Base-by-base conservation (phyloP, 2,329 filamentous ascomycete species). In the Hymenoscyphus albidus region DNA sequence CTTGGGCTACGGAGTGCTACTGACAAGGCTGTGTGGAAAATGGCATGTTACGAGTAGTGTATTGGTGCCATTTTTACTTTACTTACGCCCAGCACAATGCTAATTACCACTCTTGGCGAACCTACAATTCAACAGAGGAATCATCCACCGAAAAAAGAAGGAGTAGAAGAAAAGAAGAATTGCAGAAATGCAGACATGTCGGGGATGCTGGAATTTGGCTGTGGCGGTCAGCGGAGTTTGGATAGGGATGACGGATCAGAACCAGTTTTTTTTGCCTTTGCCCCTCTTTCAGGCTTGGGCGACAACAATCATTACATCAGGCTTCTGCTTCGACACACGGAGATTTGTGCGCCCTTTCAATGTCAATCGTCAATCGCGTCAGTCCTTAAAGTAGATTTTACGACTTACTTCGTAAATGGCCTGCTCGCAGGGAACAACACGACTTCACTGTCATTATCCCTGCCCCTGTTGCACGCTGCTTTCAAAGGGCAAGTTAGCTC, bases 241-340 rank as follows among this genome's bases (percentile, higher is more conserved):
- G 16, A 51, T 6, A 22, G 44, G 44, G 22, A 51, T 51, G 44
- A 9, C 44, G 44, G 10, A 51, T 6, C 44, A 51, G 18, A 27
- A 51, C 18, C 44, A 51, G 18, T 51, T 51, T 51, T 51, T 2
- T 10, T 4, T 1, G 27, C 27, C 27, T 35, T 35, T 27, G 18
- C 44, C 44, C 44, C 44, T 51, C 44, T 51, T 51, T 51, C 44
- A 51, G 44, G 44, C 44, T 51, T 51, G 44, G 44, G 22, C 44
- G 42, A 44, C 42, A 16, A 16, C 42, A 44, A 7, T 44, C 16
- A 44, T 44, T 16, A 44, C 16, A 44, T 44, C 42, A 44, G 42
- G 42, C 42, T 44, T 18, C 27, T 27, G 12, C 44, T 10, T 44
- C n/a, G 16, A 3, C 42, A 22, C 44, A n/a, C n/a, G 44, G 44